Evolutionary conservation across 2,329 filamentous ascomycete species (phyloP).

Genomic region (Pyrenophora seminiperda): DNA sequence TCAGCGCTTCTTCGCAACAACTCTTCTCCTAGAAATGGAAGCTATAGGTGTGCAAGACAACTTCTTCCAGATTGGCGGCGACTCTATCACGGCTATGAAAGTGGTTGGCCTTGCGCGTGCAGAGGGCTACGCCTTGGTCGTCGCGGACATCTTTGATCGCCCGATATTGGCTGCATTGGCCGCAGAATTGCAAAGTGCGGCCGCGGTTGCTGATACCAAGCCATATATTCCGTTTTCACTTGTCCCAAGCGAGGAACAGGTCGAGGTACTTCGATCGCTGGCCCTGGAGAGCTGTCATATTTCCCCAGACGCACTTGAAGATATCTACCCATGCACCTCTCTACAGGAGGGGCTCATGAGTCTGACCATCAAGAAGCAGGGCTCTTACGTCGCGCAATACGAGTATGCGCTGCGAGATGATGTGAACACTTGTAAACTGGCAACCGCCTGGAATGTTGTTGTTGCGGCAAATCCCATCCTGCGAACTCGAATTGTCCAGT

Average conservation of each 20-base stretch:
- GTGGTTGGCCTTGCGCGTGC: no score
- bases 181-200: no score
- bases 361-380: neutral
- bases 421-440: neutral
- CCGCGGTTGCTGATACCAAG: no score
- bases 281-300: no score
- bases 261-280: no score
- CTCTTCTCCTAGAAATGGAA: slow-evolving; percentile 33
- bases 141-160: no score
- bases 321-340: neutral
- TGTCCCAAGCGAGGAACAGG: no score
- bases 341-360: neutral
- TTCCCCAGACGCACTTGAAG: neutral
- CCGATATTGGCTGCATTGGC: no score
- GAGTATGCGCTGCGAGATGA: neutral
- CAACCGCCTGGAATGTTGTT: slow-evolving; percentile 6
- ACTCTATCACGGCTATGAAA: slow-evolving; percentile 35
- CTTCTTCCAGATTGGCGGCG: slow-evolving; percentile 31
- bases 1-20: neutral
- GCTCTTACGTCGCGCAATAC: neutral
- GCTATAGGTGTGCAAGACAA: slow-evolving; percentile 14
- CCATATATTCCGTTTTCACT: no score
- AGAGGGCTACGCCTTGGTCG: no score
- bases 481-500: slow-evolving; percentile 1
- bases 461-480: no score